A percentile compares a stretch with the other conserved stretches of the same genome.
Conservation (phyloP, 2,329 filamentous ascomycete genomes). For the Peltaster fructicola region DNA sequence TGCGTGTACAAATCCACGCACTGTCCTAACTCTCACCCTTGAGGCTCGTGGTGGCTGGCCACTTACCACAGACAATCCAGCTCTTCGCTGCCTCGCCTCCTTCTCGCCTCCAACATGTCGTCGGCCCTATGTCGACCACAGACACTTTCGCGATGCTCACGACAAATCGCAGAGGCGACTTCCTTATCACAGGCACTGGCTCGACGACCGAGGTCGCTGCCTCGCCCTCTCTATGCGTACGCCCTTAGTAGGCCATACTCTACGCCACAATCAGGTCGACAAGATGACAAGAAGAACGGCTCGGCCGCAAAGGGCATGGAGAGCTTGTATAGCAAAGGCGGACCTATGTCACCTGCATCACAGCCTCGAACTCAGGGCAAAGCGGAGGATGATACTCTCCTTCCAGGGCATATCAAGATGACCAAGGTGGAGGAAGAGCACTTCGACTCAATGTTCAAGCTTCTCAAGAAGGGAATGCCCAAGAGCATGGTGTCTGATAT, state of each 20-base stretch:
- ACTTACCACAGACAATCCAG: too few relatives aligned
- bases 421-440: constrained; percentile 38
- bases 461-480: constrained; percentile 42
- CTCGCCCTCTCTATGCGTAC: constrained; percentile 26
- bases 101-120: too few relatives aligned
- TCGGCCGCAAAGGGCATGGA: constrained; percentile 26
- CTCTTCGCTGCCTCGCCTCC: too few relatives aligned
- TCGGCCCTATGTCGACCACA: not conserved
- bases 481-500: constrained; percentile 42
- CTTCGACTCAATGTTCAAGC: constrained; percentile 38
- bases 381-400: constrained; percentile 19
- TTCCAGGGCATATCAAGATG: constrained; percentile 27
- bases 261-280: constrained; percentile 20
- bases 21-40: too few relatives aligned
- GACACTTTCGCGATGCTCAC: constrained; percentile 7
- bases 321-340: constrained; percentile 26
- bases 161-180: constrained; percentile 17
- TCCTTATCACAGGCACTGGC: constrained; percentile 18
- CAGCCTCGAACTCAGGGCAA: constrained; percentile 20
- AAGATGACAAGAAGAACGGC: constrained; percentile 15
- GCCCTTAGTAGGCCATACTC: constrained; percentile 27
- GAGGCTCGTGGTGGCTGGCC: too few relatives aligned
- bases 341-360: constrained; percentile 21
- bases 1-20: too few relatives aligned
- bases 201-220: constrained; percentile 21